A percentile compares a stretch with the other conserved stretches of the same genome.
These are phyloP conservation scores for Vigna reflexopilosa DNA, from an alignment of 306 rosid genomes.

Conservation along the genomic window DNA sequence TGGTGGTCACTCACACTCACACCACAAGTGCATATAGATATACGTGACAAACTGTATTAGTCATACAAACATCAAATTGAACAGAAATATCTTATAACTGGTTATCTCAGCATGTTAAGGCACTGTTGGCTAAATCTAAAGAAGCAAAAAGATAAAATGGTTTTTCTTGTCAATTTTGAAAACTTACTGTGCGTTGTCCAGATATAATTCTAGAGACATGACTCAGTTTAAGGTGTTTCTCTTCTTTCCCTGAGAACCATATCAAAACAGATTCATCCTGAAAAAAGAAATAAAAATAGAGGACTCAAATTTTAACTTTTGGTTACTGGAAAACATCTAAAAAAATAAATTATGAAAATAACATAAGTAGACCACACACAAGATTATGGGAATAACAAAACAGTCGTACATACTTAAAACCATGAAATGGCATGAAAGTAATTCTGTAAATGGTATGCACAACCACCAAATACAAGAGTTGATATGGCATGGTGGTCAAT, in stretches of 20 bases:
- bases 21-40: slow-evolving; percentile 32
- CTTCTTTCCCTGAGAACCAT: slow-evolving; percentile 99
- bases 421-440: slow-evolving; percentile 15
- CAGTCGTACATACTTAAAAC: slow-evolving; percentile 4
- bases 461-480: slow-evolving; percentile 30
- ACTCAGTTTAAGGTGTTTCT: slow-evolving; percentile 90
- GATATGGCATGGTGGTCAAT: slow-evolving; percentile 17
- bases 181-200: slow-evolving; percentile 97
- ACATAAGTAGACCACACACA: slow-evolving; percentile 24
- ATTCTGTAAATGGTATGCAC: slow-evolving; percentile 20
- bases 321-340: slow-evolving; percentile 35
- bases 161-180: slow-evolving; percentile 37
- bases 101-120: slow-evolving; percentile 23
- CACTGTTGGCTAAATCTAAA: slow-evolving; percentile 36
- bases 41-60: slow-evolving; percentile 26
- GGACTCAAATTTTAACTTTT: slow-evolving; percentile 40
- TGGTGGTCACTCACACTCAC: slow-evolving; percentile 14
- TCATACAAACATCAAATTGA: slow-evolving; percentile 41
- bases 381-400: slow-evolving; percentile 33
- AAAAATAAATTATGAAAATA: slow-evolving; percentile 23
- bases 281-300: slow-evolving; percentile 44
- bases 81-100: slow-evolving; percentile 28
- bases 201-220: slow-evolving; percentile 95
- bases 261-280: slow-evolving; percentile 98
- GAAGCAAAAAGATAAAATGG: slow-evolving; percentile 38